Evolutionary conservation across 768 basidiomycete species (phyloP), one percentile per base, ranked within the genome.

Genomic region (Rubroboletus pulcherrimus): DNA sequence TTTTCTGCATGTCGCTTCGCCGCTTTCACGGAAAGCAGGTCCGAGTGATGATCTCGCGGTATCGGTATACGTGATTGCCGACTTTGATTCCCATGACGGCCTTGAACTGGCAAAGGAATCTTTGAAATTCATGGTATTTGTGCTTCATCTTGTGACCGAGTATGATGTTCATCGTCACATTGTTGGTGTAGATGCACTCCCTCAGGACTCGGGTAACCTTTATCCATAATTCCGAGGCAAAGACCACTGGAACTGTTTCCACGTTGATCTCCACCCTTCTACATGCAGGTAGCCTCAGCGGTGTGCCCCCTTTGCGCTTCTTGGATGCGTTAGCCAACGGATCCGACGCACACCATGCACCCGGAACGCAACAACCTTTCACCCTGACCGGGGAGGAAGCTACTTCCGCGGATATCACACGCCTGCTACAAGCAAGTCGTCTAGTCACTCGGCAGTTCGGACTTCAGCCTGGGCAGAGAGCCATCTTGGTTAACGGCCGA

Each of bases 401-500:
- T 35, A 71, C 74, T 11, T 73, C 67, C 5, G 60, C 38, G 19
- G 55, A 68, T 11, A 21, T 56, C 10, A 7, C 49, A 54, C 33
- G 61, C 69, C n/a, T 88, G 75, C 59, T 81, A 12, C 75, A 69
- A 46, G 67, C 76, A 1, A 75, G 78, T 55, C 74, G 76, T 34
- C 65, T 82, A 21, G 63, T 91, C 14, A 76, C 77, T 3, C 75
- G 82, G 29, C 79, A 81, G 49, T 62, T 92, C 3, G 78, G 78
- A n/a, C 63, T 94, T 29, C 61, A 67, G 14, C 80, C 85, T 2
- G 88, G 87, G 0, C 72, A 86, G 54, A 75, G 76, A 21, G 90
- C 80, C 1, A 55, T 98, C 37, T 57, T 95, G 35, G 74, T 91
- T 49, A 97, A 97, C 62, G 96, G 95, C 26, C 78, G 95, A 33